phyloP scores from a whole-genome alignment of 2,329 filamentous ascomycete genomes.

The Microcera coccophila region DNA sequence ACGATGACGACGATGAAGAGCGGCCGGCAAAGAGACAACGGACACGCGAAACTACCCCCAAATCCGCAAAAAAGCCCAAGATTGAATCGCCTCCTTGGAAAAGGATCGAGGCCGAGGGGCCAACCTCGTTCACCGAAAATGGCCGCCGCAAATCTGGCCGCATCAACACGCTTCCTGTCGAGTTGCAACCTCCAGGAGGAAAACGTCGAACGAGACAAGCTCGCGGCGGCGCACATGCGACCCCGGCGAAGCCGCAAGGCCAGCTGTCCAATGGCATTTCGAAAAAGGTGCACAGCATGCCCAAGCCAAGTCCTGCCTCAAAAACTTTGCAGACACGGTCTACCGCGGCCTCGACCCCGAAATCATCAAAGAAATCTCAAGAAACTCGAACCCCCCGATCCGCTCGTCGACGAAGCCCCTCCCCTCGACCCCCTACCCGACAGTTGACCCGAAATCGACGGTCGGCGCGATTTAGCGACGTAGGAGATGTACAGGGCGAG shows the following conservation, averaged over 20 bases:
- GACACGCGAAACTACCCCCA: slow-evolving; percentile 46
- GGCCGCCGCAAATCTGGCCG: slow-evolving; percentile 66
- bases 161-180: slow-evolving; percentile 54
- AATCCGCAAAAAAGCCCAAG: slow-evolving; percentile 42
- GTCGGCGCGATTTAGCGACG: slow-evolving; percentile 38
- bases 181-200: slow-evolving; percentile 46
- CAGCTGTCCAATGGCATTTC: slow-evolving; percentile 23
- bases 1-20: slow-evolving; percentile 42
- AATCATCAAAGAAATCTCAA: slow-evolving; percentile 25
- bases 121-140: slow-evolving; percentile 76
- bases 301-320: slow-evolving; percentile 24
- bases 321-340: slow-evolving; percentile 22
- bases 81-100: slow-evolving; percentile 89
- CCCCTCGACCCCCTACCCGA: slow-evolving; percentile 39
- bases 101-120: slow-evolving; percentile 76
- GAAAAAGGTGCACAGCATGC: slow-evolving; percentile 23
- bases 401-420: slow-evolving; percentile 38
- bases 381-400: slow-evolving; percentile 31
- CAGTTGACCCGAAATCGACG: slow-evolving; percentile 43
- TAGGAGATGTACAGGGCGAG: slow-evolving; percentile 15
- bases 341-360: slow-evolving; percentile 27
- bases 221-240: slow-evolving; percentile 32
- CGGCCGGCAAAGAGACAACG: slow-evolving; percentile 64
- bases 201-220: slow-evolving; percentile 51
- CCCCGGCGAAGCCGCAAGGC: slow-evolving; percentile 27